Evolutionary conservation across 345 rosid genomes (phyloP), one percentile per base, ranked within the genome.

Genomic region (Kernera saxatilis): DNA sequence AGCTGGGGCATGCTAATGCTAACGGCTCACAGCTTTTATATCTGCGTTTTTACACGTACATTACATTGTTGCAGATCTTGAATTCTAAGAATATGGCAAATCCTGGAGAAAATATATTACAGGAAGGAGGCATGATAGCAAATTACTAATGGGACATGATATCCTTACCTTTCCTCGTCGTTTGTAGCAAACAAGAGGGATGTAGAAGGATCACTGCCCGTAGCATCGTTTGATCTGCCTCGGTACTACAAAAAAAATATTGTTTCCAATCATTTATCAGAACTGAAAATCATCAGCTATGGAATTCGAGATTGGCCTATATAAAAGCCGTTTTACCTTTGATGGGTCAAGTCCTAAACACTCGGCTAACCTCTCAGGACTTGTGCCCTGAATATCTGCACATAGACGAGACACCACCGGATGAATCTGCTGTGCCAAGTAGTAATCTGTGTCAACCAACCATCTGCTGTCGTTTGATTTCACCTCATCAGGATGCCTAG

Each of bases 271-370:
- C 44, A 33, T 15, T 35, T 37, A 17, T 46, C 70, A 69, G 59
- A 36, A 45, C 11, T 61, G 37, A 41, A 25, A 46, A 37, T 43
- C 50, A 59, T 30, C 15, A 18, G 27, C 33, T 17, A 33, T 33
- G 40, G 35, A 37, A 25, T 39, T 14, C 33, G 21, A 50, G 70
- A 48, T 29, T 14, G 8, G 62, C 61, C 53, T 3, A 17, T 50
- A 58, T 67, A 57, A 51, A 52, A 41, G 51, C 44, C 41, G 40
- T 55, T 71, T 80, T 83, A 94, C 99, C 98, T 85, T 91, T 41
- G 98, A 88, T 69, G 98, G 84, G 78, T 94, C 99, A 52, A 91
- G 93, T 75, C 99, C 99, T 80, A 94, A 74, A 79, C 99, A 94
- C 78, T 89, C 88, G 70, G 99, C 99, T 82, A 94, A 73, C 33